Evolutionary conservation across 768 basidiomycete species (phyloP).

Genomic region (Collybiopsis confluens): DNA sequence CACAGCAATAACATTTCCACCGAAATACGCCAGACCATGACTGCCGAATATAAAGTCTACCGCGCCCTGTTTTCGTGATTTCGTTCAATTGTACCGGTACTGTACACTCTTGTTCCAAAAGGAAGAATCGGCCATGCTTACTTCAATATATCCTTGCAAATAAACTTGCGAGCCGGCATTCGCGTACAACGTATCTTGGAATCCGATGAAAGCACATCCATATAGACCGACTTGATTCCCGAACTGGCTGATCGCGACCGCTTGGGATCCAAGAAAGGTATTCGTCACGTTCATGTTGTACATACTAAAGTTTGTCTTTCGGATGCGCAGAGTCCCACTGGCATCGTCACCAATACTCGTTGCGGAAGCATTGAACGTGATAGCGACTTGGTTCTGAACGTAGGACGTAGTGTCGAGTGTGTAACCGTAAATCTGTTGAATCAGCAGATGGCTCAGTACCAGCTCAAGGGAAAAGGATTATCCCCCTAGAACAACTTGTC

Average conservation of each 20-base stretch:
- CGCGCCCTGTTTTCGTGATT: no score
- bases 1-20: slow-evolving; percentile 42
- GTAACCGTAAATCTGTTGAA: slow-evolving; percentile 37
- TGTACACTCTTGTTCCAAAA: no score
- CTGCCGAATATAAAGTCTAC: slow-evolving; percentile 51
- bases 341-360: slow-evolving; percentile 39
- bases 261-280: slow-evolving; percentile 38
- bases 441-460: not conserved
- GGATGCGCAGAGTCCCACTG: slow-evolving; percentile 43
- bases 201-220: slow-evolving; percentile 41
- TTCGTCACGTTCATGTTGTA: slow-evolving; percentile 51
- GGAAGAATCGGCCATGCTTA: slow-evolving; percentile 10
- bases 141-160: slow-evolving; percentile 43
- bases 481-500: no score
- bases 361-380: slow-evolving; percentile 32
- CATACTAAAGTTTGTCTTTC: slow-evolving; percentile 42
- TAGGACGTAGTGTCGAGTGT: slow-evolving; percentile 37
- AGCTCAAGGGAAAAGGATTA: not conserved
- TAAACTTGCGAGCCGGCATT: slow-evolving; percentile 47
- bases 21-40: slow-evolving; percentile 40
- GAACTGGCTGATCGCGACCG: slow-evolving; percentile 47
- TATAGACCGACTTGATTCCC: slow-evolving; percentile 42
- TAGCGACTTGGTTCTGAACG: slow-evolving; percentile 33
- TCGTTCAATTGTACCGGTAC: not conserved
- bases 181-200: slow-evolving; percentile 44